Evolutionary conservation across 2,329 filamentous ascomycete genomes (phyloP), one percentile per base, ranked within the genome.

Genomic region (Monilinia vaccinii-corymbosi): DNA sequence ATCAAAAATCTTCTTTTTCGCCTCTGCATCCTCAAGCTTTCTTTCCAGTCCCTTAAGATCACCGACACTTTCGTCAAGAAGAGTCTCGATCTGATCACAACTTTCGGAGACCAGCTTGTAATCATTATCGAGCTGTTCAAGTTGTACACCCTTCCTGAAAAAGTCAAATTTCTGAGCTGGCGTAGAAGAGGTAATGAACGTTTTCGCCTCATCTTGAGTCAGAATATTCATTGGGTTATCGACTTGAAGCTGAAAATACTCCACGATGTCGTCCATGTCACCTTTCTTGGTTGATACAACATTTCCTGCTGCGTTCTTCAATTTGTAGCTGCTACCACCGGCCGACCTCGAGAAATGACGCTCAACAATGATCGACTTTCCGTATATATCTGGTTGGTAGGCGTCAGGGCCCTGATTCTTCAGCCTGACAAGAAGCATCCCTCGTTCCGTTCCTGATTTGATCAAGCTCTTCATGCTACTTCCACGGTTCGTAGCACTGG

Each of bases 201-300:
- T 89, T 13, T 94, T 85, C 13, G 94, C 94, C 73, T 92, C 91
- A 71, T 99, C 94, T 73, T 99, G 94, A 0, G 92, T 96, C 21
- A 99, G 79, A 8, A 97, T 89, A 62, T 95, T 97, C 77, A 99
- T 86, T 0, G 94, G 94, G 67, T 99, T 99, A 71, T 97, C 93
- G 60, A 99, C 91, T 72, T 97, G 93, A 46, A 99, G 78, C 46
- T 88, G 89, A 71, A 91, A 97, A 71, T 90, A 95, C 72, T 99
- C 94, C 46, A 91, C 86, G 51, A 99, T 93, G 65, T 96, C 89
- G 66, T 97, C 92, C 10, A 99, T 81, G 66, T 97, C 93, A 10
- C 82, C 79, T 71, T 89, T 94, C 73, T 91, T 96, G 10, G 81
- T 89, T 0, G 91, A 96, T 51, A 97, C 81, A 28, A 86, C 78